Conservation (phyloP, 2,329 filamentous ascomycete species). For the Colletotrichum magnum region DNA sequence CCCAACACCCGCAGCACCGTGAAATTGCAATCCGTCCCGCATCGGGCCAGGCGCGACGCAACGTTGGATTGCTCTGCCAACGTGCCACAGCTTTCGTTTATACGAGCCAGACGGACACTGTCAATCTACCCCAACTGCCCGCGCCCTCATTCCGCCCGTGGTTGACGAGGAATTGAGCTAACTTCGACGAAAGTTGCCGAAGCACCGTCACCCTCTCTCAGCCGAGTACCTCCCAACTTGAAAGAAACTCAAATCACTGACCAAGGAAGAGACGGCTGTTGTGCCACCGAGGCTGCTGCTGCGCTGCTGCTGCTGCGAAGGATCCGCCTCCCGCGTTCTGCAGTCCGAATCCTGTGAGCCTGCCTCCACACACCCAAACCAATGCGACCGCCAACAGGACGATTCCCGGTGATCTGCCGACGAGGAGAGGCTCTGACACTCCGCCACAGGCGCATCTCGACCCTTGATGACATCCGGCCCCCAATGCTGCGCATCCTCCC, state of each 20-base stretch:
- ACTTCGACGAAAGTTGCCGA: no score
- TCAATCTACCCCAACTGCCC: background rate
- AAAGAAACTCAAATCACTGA: no score
- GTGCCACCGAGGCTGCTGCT: no score
- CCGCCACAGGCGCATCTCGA: background rate
- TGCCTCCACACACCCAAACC: background rate
- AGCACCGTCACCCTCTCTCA: no score
- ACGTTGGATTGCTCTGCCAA: conserved; percentile 12
- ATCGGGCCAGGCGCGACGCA: conserved; percentile 13
- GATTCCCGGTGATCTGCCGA: conserved; percentile 17
- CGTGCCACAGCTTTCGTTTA: conserved; percentile 23
- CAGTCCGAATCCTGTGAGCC: conserved; percentile 2
- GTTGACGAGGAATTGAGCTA: no score
- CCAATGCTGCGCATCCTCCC: conserved; percentile 21
- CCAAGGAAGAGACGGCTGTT: no score
- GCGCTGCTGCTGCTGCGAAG: background rate
- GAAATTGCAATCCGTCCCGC: conserved; percentile 5
- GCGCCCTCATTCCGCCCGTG: conserved; percentile 1
- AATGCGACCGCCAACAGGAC: background rate
- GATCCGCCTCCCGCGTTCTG: conserved; percentile 11
- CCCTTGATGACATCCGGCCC: conserved; percentile 5
- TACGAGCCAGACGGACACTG: conserved; percentile 9
- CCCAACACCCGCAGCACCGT: background rate
- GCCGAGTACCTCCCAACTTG: no score
- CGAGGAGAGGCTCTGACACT: background rate